Conservation (phyloP, 345 rosid species). For the Eucalyptus cladocalyx region DNA sequence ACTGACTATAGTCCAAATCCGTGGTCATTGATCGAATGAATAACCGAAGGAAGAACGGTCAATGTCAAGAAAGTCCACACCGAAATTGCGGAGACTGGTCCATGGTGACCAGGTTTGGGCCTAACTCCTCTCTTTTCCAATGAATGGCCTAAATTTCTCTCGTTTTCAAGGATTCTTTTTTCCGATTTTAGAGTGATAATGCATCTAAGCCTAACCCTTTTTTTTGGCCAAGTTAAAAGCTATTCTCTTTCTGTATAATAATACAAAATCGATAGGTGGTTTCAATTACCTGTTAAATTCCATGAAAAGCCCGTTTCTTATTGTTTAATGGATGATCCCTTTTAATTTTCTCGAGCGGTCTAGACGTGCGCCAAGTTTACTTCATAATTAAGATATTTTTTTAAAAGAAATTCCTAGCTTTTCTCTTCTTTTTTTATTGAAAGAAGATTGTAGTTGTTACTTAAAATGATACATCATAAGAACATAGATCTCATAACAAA, state of each 20-base stretch:
- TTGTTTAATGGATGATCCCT: background rate
- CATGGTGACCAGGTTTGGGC: background rate
- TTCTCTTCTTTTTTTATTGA: too few relatives aligned
- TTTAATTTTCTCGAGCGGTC: background rate
- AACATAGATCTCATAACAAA: background rate
- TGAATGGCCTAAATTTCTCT: background rate
- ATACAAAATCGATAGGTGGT: background rate
- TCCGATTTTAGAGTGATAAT: background rate
- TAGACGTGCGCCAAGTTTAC: background rate
- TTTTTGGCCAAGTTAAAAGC: background rate
- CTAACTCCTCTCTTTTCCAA: background rate
- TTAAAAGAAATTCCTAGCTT: background rate
- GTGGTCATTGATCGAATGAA: background rate
- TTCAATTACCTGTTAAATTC: background rate
- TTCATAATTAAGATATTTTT: background rate
- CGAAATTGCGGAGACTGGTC: background rate
- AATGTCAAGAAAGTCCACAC: background rate
- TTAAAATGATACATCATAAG: too few relatives aligned
- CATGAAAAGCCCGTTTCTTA: background rate
- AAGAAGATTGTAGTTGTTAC: background rate
- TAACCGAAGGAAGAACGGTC: background rate
- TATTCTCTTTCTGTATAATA: background rate
- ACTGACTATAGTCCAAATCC: background rate
- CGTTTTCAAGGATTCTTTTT: background rate
- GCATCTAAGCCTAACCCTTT: background rate